phyloP scores from a whole-genome alignment of 768 basidiomycete genomes.

The Lactarius sanguifluus region DNA sequence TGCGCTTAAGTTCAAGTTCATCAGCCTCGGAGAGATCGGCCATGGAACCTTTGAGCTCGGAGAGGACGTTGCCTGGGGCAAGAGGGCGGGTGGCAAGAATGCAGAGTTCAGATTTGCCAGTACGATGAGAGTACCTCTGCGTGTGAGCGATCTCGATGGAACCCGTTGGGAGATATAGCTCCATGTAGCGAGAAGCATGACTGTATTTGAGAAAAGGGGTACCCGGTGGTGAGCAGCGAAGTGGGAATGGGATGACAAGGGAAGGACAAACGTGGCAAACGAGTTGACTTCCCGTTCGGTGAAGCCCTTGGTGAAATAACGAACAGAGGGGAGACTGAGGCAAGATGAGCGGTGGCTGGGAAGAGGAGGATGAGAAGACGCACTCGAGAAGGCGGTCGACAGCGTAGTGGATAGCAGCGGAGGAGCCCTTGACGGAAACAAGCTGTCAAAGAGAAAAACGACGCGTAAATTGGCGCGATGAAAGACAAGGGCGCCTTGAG shows the following conservation, averaged over 20 bases:
- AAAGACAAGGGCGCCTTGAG: conserved; percentile 21
- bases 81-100: conserved; percentile 79
- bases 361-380: conserved; percentile 38
- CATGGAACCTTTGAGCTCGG: conserved; percentile 90
- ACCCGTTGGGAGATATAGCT: conserved; percentile 80
- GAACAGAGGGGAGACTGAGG: conserved; percentile 67
- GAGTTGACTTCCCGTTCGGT: conserved; percentile 87
- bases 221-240: conserved; percentile 31
- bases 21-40: conserved; percentile 84
- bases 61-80: conserved; percentile 66
- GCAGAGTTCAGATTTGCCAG: conserved; percentile 87
- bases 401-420: conserved; percentile 62
- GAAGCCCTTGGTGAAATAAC: conserved; percentile 73
- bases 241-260: conserved; percentile 31
- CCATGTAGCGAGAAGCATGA: conserved; percentile 86
- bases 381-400: conserved; percentile 79
- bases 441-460: conserved; percentile 43
- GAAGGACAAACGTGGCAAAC: conserved; percentile 78
- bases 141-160: conserved; percentile 89
- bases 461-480: conserved; percentile 29
- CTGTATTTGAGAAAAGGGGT: conserved; percentile 42
- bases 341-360: conserved; percentile 9
- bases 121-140: conserved; percentile 80
- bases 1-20: conserved; percentile 82
- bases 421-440: conserved; percentile 55